These are phyloP conservation scores for Cordyceps cateniannulata DNA, from an alignment of 2,329 filamentous ascomycete genomes.

Conservation along the genomic window DNA sequence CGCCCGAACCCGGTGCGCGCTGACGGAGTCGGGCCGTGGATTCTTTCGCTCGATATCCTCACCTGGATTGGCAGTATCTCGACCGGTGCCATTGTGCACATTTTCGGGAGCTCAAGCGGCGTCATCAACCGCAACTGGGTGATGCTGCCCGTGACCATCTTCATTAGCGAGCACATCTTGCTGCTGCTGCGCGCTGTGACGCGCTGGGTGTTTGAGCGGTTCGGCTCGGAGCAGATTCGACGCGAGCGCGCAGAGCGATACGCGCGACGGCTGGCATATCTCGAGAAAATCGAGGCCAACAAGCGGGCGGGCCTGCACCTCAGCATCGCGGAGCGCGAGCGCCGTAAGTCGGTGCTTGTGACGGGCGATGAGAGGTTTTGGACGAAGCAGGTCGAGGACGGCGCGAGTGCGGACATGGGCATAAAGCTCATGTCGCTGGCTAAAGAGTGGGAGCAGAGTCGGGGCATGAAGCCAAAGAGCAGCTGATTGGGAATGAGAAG, in stretches of 20 bases:
- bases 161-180: conserved; percentile 68
- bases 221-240: conserved; percentile 35
- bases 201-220: conserved; percentile 28
- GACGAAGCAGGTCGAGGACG: conserved; percentile 36
- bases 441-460: conserved; percentile 11
- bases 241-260: conserved; percentile 34
- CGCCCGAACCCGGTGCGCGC: conserved; percentile 62
- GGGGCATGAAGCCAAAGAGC: conserved; percentile 7
- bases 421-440: conserved; percentile 27
- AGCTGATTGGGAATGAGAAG: neutral
- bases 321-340: conserved; percentile 29
- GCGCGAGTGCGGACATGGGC: conserved; percentile 28
- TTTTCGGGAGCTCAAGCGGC: conserved; percentile 55
- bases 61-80: conserved; percentile 69
- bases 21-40: conserved; percentile 69
- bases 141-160: conserved; percentile 62
- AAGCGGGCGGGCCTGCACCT: conserved; percentile 27
- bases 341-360: conserved; percentile 30
- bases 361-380: conserved; percentile 31
- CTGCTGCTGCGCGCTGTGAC: conserved; percentile 48
- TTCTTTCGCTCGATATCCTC: conserved; percentile 60
- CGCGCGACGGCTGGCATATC: conserved; percentile 27
- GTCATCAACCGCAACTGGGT: conserved; percentile 50
- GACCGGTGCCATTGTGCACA: conserved; percentile 65
- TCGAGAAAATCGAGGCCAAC: conserved; percentile 35